Conservation (phyloP, 2,329 filamentous ascomycete genomes). For the Sarocladium kiliense region DNA sequence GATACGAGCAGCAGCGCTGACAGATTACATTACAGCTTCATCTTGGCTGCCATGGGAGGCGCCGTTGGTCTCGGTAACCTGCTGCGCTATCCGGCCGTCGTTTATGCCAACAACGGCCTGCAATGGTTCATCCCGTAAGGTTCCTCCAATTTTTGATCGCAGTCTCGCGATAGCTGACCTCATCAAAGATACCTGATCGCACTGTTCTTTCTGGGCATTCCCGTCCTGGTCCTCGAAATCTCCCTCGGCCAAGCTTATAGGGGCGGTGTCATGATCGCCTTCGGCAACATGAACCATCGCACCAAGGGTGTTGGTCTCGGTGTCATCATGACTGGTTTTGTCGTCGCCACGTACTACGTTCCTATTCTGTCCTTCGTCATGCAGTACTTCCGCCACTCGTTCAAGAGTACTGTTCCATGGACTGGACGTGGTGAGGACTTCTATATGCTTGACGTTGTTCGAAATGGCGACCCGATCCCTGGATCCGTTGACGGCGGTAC, state of each 20-base stretch:
- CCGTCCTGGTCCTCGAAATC: constrained; percentile 47
- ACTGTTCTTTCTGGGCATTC: constrained; percentile 46
- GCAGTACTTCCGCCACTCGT: constrained; percentile 49
- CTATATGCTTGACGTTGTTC: background rate
- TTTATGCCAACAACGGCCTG: constrained; percentile 51
- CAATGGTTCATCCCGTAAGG: constrained; percentile 54
- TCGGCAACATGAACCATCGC: constrained; percentile 40
- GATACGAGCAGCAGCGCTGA: no score
- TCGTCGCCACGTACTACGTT: constrained; percentile 48
- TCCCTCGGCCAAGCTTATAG: constrained; percentile 63
- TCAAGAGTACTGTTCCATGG: constrained; percentile 48
- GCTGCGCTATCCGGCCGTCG: constrained; percentile 48
- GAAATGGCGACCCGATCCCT: background rate
- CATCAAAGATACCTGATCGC: constrained; percentile 25
- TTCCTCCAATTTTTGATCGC: background rate
- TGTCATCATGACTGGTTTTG: constrained; percentile 43
- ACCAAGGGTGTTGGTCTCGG: constrained; percentile 47
- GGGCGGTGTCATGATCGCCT: constrained; percentile 44
- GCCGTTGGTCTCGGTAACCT: constrained; percentile 50
- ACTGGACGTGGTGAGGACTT: constrained; percentile 21
- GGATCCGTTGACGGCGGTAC: background rate
- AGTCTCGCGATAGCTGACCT: background rate
- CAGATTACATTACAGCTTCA: no score
- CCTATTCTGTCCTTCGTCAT: constrained; percentile 51
- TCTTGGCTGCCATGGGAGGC: constrained; percentile 35